Evolutionary conservation across 2,329 filamentous ascomycete genomes (phyloP).

Genomic region (Neopestalotiopsis sp.): DNA sequence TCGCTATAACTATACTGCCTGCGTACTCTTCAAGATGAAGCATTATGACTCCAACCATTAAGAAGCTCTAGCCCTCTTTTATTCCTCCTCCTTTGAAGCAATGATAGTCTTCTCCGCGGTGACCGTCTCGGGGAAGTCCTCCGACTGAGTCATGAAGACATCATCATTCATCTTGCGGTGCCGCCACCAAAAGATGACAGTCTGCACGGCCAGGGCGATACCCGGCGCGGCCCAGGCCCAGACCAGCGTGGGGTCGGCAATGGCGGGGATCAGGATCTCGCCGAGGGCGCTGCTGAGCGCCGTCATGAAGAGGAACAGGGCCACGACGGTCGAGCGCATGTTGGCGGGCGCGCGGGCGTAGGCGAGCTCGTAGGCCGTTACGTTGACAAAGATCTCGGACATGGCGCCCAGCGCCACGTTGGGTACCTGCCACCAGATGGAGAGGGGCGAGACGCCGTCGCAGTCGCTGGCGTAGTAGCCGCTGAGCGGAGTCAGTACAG

Average conservation of each 20-base stretch:
- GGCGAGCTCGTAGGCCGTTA: slow-evolving; percentile 71
- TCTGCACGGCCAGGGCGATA: slow-evolving; percentile 53
- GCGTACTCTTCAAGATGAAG: neutral
- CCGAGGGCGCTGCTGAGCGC: slow-evolving; percentile 60
- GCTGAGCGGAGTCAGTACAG: slow-evolving; percentile 20
- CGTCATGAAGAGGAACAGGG: slow-evolving; percentile 62
- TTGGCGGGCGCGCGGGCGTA: slow-evolving; percentile 71
- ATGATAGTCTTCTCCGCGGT: slow-evolving; percentile 8
- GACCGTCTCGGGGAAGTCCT: slow-evolving; percentile 28
- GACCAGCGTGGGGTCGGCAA: slow-evolving; percentile 48
- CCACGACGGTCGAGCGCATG: slow-evolving; percentile 66
- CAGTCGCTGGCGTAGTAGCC: slow-evolving; percentile 52
- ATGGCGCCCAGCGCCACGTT: slow-evolving; percentile 57
- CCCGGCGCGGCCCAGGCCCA: slow-evolving; percentile 37
- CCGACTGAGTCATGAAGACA: slow-evolving; percentile 44
- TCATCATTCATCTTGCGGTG: slow-evolving; percentile 54
- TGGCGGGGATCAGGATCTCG: slow-evolving; percentile 48
- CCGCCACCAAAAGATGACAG: slow-evolving; percentile 51
- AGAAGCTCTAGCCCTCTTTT: neutral
- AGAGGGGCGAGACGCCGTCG: slow-evolving; percentile 46
- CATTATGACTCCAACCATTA: neutral
- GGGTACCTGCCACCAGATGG: slow-evolving; percentile 58
- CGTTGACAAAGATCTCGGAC: slow-evolving; percentile 64
- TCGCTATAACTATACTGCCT: neutral
- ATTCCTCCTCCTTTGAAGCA: neutral